A percentile compares a stretch with the other conserved stretches of the same genome.
Evolutionary conservation across 2,329 filamentous ascomycete genomes (phyloP).

Genomic region (Coniochaeta sp.): DNA sequence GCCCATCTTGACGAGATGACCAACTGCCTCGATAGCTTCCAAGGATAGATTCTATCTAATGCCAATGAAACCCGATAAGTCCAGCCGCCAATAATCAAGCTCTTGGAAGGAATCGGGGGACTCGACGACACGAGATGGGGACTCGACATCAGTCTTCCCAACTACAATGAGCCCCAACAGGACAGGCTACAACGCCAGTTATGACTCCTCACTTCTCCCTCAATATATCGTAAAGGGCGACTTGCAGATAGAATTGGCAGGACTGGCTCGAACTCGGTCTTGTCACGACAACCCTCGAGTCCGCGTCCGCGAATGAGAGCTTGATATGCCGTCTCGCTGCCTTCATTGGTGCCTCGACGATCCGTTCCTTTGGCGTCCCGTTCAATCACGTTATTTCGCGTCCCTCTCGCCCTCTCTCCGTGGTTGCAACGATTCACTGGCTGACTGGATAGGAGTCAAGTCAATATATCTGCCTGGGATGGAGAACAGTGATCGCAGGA

Average conservation of each 20-base stretch:
- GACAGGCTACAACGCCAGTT: not conserved
- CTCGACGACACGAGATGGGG: not conserved
- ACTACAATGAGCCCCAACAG: not conserved
- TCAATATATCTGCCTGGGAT: too few relatives aligned
- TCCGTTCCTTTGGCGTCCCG: not conserved
- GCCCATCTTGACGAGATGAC: too few relatives aligned
- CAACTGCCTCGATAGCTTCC: not conserved
- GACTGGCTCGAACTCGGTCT: not conserved
- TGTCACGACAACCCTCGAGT: not conserved
- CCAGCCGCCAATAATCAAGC: not conserved
- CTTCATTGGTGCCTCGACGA: not conserved
- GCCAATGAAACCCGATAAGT: not conserved
- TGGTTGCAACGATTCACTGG: not conserved
- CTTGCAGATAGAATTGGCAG: not conserved
- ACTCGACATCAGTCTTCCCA: not conserved
- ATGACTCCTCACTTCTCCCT: not conserved
- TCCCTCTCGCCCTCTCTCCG: not conserved
- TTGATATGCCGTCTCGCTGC: not conserved
- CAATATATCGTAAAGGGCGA: not conserved
- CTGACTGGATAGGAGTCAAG: not conserved
- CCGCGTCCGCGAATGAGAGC: not conserved
- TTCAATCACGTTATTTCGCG: constrained; percentile 2
- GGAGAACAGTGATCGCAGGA: too few relatives aligned
- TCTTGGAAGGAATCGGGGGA: not conserved
- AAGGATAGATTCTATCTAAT: not conserved